Base-by-base conservation (phyloP, 164 flowering plant species). In the Vitis rupestris region DNA sequence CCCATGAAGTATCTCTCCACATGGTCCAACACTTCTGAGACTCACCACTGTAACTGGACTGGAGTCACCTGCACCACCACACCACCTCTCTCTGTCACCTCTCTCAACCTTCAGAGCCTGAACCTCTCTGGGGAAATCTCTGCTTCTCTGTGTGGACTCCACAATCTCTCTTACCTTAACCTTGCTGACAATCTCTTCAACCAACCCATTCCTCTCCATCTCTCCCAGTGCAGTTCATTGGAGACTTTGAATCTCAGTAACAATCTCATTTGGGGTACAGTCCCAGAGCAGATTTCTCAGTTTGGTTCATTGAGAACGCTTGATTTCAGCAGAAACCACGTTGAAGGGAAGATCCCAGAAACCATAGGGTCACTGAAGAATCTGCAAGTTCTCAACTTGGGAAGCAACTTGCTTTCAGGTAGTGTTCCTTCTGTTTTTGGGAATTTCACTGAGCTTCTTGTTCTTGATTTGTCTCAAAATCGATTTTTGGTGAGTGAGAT, bases 91-190 rank as follows among this genome's bases (percentile, higher is more conserved):
- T 72, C 82, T 63, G 83, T 90, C 1, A 56, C 79, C 56, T 84
- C 92, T 17, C 31, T 93, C 19, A 75, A 83, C 70, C 95, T 93
- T 14, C 90, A 86, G 72, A 73, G 78, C 63, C 69, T 88, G 56
- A 88, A 89, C 70, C 95, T 93, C 59, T 93, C 97, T 55, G 98
- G 98, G 47, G 84, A 85, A 66, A 81, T 93, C 72, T 82, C 94
- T 9, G 47, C 95, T 61, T 84, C 91, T 12, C 52, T 93, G 15
- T 93, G 98, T 79, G 52, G 80, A 10, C 86, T 93, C 10, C 76
- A 84, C 47, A 68, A 59, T 61, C 84, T 91, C 53, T 59, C 86
- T 64, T 63, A 75, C 59, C 89, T 93, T 52, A 87, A 82, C 66
- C 92, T 93, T 63, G 91, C 98, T 53, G 78, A 85, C 56, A 93